These are phyloP conservation scores for Candida hungchunana DNA, from an alignment of 805 yeast genomes.

Conservation along the genomic window DNA sequence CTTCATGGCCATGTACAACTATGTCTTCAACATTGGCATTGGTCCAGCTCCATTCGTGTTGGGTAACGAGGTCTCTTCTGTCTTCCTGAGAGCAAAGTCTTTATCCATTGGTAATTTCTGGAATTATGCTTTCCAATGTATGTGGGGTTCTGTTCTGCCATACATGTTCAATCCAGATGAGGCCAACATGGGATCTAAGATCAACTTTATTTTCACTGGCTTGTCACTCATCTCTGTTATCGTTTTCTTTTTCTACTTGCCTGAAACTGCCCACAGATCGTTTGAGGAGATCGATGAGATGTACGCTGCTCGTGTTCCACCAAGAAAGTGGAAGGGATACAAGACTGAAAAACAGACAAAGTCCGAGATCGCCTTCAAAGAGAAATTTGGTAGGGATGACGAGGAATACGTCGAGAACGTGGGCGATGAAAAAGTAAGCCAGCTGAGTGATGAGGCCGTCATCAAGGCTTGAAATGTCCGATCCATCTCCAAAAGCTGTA, in stretches of 20 bases:
- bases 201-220: slow-evolving; percentile 41
- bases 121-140: slow-evolving; percentile 29
- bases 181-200: slow-evolving; percentile 39
- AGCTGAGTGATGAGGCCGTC: no score
- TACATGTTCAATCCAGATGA: slow-evolving; percentile 40
- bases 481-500: no score
- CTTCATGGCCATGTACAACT: slow-evolving; percentile 27
- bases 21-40: slow-evolving; percentile 32
- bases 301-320: slow-evolving; percentile 32
- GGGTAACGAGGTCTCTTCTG: slow-evolving; percentile 35
- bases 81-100: slow-evolving; percentile 36
- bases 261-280: slow-evolving; percentile 50
- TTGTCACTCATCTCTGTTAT: slow-evolving; percentile 26
- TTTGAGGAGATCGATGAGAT: slow-evolving; percentile 52
- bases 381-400: no score
- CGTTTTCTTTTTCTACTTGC: slow-evolving; percentile 44
- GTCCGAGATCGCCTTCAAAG: no score
- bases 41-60: slow-evolving; percentile 36
- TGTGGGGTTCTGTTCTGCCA: slow-evolving; percentile 38
- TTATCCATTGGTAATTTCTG: slow-evolving; percentile 28
- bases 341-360: slow-evolving; percentile 9
- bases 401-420: no score
- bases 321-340: slow-evolving; percentile 24
- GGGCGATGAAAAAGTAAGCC: no score
- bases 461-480: no score